Evolutionary conservation across 2,329 filamentous ascomycete species (phyloP).

Genomic region (Aspergillus sp.): DNA sequence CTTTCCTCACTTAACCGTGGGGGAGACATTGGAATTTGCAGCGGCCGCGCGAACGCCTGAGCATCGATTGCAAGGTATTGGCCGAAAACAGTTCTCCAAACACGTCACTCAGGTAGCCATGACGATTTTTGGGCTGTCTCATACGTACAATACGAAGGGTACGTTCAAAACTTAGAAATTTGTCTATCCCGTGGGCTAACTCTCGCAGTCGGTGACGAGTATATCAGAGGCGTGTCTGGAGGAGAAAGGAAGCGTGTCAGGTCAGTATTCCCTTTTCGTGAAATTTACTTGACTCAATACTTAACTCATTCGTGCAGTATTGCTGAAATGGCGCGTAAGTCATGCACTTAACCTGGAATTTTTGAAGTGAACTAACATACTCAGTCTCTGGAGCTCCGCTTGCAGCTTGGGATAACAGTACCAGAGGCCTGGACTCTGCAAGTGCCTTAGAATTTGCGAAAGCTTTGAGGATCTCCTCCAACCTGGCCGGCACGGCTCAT

Average conservation of each 20-base stretch:
- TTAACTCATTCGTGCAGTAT: conserved; percentile 18
- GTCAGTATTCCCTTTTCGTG: conserved; percentile 28
- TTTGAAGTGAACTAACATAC: not conserved
- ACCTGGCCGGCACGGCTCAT: conserved; percentile 43
- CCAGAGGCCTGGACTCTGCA: conserved; percentile 47
- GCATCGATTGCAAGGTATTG: conserved; percentile 32
- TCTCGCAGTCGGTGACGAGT: conserved; percentile 43
- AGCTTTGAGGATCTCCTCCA: conserved; percentile 43
- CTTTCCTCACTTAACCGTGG: conserved; percentile 51
- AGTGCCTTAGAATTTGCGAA: conserved; percentile 53
- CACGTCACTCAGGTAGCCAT: conserved; percentile 35
- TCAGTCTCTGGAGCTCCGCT: conserved; percentile 29
- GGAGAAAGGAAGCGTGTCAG: conserved; percentile 54
- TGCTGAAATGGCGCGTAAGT: conserved; percentile 30
- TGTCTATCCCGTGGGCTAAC: not conserved
- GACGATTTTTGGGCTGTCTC: conserved; percentile 34
- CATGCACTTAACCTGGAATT: not conserved
- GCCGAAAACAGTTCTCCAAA: conserved; percentile 37
- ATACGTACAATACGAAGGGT: conserved; percentile 41
- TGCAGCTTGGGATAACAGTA: conserved; percentile 41
- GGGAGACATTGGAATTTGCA: conserved; percentile 50
- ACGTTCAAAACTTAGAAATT: not conserved
- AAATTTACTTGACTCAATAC: conserved; percentile 5
- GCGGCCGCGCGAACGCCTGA: conserved; percentile 45
- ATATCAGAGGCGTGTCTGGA: conserved; percentile 54